Evolutionary conservation across 345 rosid species (phyloP).

Genomic region (Noccaea bulbosa): DNA sequence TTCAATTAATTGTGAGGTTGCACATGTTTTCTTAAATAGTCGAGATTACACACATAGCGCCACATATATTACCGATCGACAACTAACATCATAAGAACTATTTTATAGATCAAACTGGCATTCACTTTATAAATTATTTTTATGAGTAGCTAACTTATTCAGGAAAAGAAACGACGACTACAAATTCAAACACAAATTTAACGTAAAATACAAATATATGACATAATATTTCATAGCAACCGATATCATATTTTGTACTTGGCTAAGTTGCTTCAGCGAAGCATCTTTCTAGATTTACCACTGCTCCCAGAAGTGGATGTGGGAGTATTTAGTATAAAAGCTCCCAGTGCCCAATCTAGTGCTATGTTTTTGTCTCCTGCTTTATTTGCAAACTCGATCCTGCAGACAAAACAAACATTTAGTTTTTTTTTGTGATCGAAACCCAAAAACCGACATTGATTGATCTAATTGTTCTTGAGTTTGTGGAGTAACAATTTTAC

Average conservation of each 20-base stretch:
- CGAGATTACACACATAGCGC: neutral
- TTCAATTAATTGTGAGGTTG: conserved; percentile 26
- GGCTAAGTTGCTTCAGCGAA: conserved; percentile 5
- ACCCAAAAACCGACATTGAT: conserved; percentile 1
- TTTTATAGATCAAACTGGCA: neutral
- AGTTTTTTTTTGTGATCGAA: neutral
- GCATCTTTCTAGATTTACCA: conserved; percentile 15
- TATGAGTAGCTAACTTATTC: neutral
- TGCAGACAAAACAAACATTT: conserved; percentile 39
- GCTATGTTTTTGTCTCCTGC: conserved; percentile 56
- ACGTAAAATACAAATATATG: neutral
- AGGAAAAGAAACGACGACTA: neutral
- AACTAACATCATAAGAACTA: neutral
- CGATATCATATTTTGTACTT: neutral
- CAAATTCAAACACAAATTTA: neutral
- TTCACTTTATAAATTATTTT: neutral
- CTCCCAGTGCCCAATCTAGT: conserved; percentile 86
- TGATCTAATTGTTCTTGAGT: neutral
- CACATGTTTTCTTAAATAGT: neutral
- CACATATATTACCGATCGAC: neutral
- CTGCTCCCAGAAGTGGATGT: neutral
- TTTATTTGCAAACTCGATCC: conserved; percentile 52
- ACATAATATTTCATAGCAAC: neutral
- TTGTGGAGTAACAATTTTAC: conserved; percentile 39
- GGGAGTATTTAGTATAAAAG: conserved; percentile 67